Evolutionary conservation across 805 yeast genomes (phyloP).

Genomic region (Cephaloascus albidus): DNA sequence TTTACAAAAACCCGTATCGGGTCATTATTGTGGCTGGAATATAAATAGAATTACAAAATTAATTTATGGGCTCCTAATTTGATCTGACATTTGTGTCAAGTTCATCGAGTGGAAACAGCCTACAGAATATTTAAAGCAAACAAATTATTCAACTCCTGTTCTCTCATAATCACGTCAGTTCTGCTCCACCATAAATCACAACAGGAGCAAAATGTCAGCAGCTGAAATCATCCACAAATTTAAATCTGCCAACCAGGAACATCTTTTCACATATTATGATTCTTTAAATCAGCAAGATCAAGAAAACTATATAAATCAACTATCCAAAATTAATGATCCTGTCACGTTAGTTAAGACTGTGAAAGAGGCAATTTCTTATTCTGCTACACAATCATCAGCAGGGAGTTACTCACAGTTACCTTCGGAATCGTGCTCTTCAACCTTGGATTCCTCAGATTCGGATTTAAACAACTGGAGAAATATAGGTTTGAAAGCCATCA

Average conservation of each 20-base stretch:
- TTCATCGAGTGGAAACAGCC: too few species aligned
- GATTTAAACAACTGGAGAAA: constrained; percentile 24
- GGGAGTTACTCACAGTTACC: constrained; percentile 27
- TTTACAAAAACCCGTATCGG: too few species aligned
- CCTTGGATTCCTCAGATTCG: constrained; percentile 12
- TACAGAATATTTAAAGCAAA: too few species aligned
- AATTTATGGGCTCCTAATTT: too few species aligned
- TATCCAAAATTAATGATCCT: constrained; percentile 23
- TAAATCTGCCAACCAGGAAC: constrained; percentile 22
- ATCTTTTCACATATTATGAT: constrained; percentile 22
- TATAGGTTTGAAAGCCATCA: constrained; percentile 61
- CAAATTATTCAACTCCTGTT: too few species aligned
- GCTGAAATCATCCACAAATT: constrained; percentile 8
- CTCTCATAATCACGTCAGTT: too few species aligned
- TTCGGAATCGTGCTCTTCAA: constrained; percentile 21
- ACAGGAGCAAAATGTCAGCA: background rate
- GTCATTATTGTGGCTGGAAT: too few species aligned
- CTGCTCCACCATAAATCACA: too few species aligned
- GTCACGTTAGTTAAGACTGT: constrained; percentile 21
- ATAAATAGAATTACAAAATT: too few species aligned
- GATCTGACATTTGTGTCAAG: too few species aligned
- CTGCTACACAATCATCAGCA: constrained; percentile 11
- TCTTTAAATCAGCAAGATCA: constrained; percentile 13
- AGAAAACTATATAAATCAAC: constrained; percentile 15
- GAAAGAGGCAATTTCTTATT: constrained; percentile 19